Evolutionary conservation across 768 basidiomycete species (phyloP), one percentile per base, ranked within the genome.

Genomic region (Macrocybe gigantea): DNA sequence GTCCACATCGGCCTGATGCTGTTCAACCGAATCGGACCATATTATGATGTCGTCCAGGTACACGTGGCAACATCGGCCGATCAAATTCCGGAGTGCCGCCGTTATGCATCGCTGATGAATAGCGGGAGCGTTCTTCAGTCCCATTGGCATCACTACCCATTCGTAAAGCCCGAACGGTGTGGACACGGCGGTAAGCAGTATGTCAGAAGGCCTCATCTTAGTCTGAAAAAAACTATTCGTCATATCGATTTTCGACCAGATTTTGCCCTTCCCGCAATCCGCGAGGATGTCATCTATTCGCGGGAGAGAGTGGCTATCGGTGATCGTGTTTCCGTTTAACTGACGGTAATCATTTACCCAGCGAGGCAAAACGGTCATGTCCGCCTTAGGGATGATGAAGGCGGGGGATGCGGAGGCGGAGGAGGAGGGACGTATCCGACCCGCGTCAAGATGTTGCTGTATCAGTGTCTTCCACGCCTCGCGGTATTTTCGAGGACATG

Each of bases 1-100:
- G 1, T 38, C 30, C 0, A 58, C 54, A 5, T 56, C 32, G 33
- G 45, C 1, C 0, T 49, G 33, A 33, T 66, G 67, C 34, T 61
- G 32, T 2, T 58, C 52, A 0, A 56, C 8, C 38, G 48, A 54
- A 0, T 61, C 45, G 1, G 68, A 64, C 54, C 60, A 73, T 45
- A 76, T 65, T 0, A 75, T 62, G 15, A 73, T 68, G 48, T 74
- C 62, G 44, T 74, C 69, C 13, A 74, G 48, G 48, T 75, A 76
- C 0, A 74, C 63, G 44, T 76, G 62, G 39, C 70, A 67, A 22
- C 22, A 22, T 22, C 22, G 4, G 22, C 22, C 22, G 36, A 73
- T 64, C 36, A 15, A 39, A 44, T 77, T 71, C 51, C 76, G 63
- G 36, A 78, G 66, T 0, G 62, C 51, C 9, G 40, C 41, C 1